Percentiles rank a stretch among this genome's conserved stretches.
These are phyloP conservation scores for Coelastrella sp. DNA, from an alignment of 139 green algal species.

Conservation along the genomic window DNA sequence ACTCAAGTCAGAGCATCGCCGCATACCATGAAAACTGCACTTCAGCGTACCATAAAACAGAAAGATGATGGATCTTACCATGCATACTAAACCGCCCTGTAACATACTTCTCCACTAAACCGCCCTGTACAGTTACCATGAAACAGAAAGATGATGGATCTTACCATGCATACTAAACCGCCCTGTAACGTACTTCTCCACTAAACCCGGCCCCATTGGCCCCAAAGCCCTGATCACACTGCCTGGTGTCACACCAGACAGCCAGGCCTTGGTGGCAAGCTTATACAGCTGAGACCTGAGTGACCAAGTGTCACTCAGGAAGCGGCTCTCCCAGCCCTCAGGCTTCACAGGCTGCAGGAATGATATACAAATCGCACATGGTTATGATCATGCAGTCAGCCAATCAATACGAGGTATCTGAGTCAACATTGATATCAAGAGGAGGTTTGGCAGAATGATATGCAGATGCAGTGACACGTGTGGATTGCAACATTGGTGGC, in stretches of 20 bases:
- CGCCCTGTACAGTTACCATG: too few relatives aligned
- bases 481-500: too few relatives aligned
- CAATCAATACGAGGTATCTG: too few relatives aligned
- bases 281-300: constrained; percentile 62
- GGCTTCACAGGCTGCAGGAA: constrained; percentile 61
- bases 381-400: too few relatives aligned
- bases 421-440: too few relatives aligned
- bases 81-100: constrained; percentile 61
- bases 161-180: constrained; percentile 61
- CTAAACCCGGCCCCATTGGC: constrained; percentile 73
- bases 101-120: constrained; percentile 70
- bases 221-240: constrained; percentile 77
- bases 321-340: constrained; percentile 68
- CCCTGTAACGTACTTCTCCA: constrained; percentile 63
- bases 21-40: too few relatives aligned
- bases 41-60: too few relatives aligned
- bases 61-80: too few relatives aligned
- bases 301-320: constrained; percentile 55
- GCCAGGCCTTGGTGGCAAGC: constrained; percentile 61
- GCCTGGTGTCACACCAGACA: constrained; percentile 81
- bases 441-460: too few relatives aligned
- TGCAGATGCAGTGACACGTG: too few relatives aligned
- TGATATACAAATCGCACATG: neutral
- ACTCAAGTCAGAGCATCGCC: too few relatives aligned
- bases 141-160: too few relatives aligned